Conservation (phyloP, 2,329 filamentous ascomycete species). For the Dothistroma septosporum region DNA sequence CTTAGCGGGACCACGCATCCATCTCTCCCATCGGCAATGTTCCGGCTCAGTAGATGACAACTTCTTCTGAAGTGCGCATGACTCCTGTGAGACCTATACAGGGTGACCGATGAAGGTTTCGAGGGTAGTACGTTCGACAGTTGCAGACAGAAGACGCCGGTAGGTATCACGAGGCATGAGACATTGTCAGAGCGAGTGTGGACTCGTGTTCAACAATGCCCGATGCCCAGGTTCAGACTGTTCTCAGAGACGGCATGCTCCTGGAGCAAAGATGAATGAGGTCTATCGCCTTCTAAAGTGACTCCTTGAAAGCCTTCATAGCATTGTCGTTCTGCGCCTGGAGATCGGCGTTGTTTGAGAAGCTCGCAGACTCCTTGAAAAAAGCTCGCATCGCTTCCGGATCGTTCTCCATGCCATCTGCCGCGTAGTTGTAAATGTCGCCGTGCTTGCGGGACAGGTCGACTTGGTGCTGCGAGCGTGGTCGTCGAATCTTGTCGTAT, state of each 20-base stretch:
- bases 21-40: not conserved
- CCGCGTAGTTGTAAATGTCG: constrained; percentile 30
- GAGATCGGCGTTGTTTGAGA: constrained; percentile 33
- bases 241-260: no score
- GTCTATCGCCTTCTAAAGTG: not conserved
- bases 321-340: constrained; percentile 32
- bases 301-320: constrained; percentile 12
- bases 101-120: no score
- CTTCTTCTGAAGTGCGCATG: no score
- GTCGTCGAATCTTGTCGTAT: constrained; percentile 29
- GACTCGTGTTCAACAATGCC: no score
- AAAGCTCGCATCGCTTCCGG: constrained; percentile 31
- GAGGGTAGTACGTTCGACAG: no score
- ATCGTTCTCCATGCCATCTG: constrained; percentile 29
- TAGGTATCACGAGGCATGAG: no score
- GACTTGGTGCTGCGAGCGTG: constrained; percentile 30
- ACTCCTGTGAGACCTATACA: no score
- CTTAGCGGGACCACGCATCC: not conserved
- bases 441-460: constrained; percentile 32
- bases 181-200: no score
- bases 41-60: no score
- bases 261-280: not conserved
- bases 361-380: constrained; percentile 30
- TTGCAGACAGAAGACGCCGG: no score
- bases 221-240: no score